Percentiles rank a stretch among this genome's conserved stretches.
phyloP scores from a whole-genome alignment of 208 protist species.

The Leptomonas seymouri region DNA sequence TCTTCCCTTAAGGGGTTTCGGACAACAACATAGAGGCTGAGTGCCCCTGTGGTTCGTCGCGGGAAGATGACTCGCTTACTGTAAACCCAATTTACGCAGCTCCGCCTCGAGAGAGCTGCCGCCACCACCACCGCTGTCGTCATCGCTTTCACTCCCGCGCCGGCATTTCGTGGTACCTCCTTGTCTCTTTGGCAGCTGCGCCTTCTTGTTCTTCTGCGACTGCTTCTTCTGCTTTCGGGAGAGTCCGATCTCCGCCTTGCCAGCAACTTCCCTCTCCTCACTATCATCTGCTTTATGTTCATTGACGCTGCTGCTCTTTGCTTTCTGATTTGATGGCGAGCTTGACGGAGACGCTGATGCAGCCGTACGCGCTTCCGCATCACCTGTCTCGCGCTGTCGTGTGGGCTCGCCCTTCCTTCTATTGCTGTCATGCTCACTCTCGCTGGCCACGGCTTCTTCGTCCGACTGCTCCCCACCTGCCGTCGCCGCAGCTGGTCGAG shows the following conservation, averaged over 20 bases:
- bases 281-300: too few relatives aligned
- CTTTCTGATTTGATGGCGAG: too few relatives aligned
- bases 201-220: neutral
- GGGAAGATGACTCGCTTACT: neutral
- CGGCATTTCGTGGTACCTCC: neutral
- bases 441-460: too few relatives aligned
- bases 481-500: too few relatives aligned
- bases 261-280: neutral
- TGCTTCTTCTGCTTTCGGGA: slow-evolving; percentile 12
- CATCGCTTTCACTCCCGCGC: slow-evolving; percentile 17
- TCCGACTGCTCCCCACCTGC: too few relatives aligned
- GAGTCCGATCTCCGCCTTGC: neutral
- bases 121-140: slow-evolving; percentile 13
- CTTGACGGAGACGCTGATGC: too few relatives aligned
- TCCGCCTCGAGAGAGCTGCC: slow-evolving; percentile 16
- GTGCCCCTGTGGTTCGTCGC: too few relatives aligned
- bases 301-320: too few relatives aligned
- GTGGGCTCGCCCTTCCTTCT: neutral
- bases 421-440: too few relatives aligned
- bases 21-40: neutral
- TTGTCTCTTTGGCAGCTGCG: neutral
- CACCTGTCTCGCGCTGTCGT: neutral
- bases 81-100: slow-evolving; percentile 21
- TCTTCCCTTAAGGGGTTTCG: too few relatives aligned
- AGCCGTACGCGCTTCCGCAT: too few relatives aligned